A percentile compares a stretch with the other conserved stretches of the same genome.
phyloP scores from a whole-genome alignment of 139 green algal species.

The Picochlorum sp. region DNA sequence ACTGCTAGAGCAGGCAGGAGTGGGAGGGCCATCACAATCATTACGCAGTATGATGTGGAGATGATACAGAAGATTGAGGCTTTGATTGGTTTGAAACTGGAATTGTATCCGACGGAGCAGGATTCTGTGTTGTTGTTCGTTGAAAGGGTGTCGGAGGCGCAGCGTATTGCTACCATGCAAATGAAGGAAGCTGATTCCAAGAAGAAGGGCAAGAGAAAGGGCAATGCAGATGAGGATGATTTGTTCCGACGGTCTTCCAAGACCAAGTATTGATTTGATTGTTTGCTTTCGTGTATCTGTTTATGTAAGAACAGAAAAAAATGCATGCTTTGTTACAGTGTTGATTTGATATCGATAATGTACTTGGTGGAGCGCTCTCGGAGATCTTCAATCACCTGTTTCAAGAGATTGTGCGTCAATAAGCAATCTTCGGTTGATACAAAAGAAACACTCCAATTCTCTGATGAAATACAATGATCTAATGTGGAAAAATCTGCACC shows the following conservation, averaged over 20 bases:
- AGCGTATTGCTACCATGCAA: conserved; percentile 76
- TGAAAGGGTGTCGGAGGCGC: conserved; percentile 75
- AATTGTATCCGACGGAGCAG: conserved; percentile 61
- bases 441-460: conserved; percentile 4
- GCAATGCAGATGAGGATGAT: conserved; percentile 7
- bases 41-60: conserved; percentile 99
- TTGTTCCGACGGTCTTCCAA: background rate
- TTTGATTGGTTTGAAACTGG: conserved; percentile 77
- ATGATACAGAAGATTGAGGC: conserved; percentile 95
- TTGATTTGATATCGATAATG: background rate
- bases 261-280: conserved; percentile 1
- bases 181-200: conserved; percentile 53
- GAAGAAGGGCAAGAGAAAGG: conserved; percentile 13
- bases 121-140: conserved; percentile 69
- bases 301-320: background rate
- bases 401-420: background rate
- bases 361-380: background rate
- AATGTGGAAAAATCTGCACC: conserved; percentile 5
- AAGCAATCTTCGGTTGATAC: background rate
- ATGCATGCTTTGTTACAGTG: conserved; percentile 5
- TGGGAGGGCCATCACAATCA: conserved; percentile 83
- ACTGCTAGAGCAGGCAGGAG: conserved; percentile 88
- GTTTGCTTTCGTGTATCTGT: no score
- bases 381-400: background rate
- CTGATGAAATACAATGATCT: background rate